Conservation (phyloP, 257 asterid genomes). For the Jasminum sambac region DNA sequence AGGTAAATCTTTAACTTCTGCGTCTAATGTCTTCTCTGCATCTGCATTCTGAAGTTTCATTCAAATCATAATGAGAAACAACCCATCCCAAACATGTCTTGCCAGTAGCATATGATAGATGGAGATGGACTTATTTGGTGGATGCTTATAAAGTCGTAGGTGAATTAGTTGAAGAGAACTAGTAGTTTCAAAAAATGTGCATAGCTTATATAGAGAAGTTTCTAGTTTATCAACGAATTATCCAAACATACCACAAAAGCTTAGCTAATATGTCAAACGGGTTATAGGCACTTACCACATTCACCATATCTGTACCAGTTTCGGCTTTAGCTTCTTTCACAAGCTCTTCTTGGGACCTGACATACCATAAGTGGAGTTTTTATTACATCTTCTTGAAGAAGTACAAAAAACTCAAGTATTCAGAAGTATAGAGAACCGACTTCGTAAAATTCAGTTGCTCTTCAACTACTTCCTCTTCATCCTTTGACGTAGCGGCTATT, state of each 20-base stretch:
- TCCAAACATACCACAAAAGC: too few species aligned
- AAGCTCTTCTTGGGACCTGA: constrained; percentile 26
- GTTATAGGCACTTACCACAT: constrained; percentile 15
- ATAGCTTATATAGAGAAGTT: not conserved
- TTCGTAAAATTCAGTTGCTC: constrained; percentile 30
- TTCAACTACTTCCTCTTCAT: constrained; percentile 33
- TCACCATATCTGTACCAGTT: constrained; percentile 21
- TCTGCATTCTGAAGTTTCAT: constrained; percentile 25
- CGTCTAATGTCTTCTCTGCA: constrained; percentile 23
- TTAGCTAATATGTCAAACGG: not conserved
- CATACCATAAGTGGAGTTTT: too few species aligned
- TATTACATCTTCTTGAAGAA: not conserved
- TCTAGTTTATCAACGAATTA: too few species aligned
- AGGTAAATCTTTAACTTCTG: constrained; percentile 22
- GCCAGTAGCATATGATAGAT: too few species aligned
- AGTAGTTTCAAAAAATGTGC: too few species aligned
- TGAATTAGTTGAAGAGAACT: too few species aligned
- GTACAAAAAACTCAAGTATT: not conserved
- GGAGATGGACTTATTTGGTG: too few species aligned
- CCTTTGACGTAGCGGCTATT: constrained; percentile 28
- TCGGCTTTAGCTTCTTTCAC: constrained; percentile 26
- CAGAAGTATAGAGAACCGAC: constrained; percentile 31
- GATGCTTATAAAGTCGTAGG: too few species aligned
- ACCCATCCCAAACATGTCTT: not conserved
- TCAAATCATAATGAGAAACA: constrained; percentile 22